phyloP scores from a whole-genome alignment of 2,329 filamentous ascomycete genomes.

The Diaporthe sp. region DNA sequence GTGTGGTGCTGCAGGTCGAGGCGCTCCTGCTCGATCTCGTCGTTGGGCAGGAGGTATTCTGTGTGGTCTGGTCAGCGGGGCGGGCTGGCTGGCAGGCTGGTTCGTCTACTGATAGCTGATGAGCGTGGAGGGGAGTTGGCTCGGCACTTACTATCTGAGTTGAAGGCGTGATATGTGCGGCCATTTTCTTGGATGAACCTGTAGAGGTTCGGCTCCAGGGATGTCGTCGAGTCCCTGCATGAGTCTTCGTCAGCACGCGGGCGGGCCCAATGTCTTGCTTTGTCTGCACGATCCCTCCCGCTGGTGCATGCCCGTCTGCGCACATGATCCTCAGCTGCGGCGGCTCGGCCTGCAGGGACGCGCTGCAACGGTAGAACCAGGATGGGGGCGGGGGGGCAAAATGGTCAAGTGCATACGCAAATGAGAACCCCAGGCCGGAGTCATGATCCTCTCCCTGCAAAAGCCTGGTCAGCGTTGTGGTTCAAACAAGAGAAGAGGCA shows the following conservation, averaged over 20 bases:
- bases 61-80: not conserved
- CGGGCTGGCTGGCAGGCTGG: too few relatives aligned
- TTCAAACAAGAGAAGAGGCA: not conserved
- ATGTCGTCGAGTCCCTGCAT: slow-evolving; percentile 49
- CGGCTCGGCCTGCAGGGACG: not conserved
- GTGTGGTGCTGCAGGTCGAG: slow-evolving; percentile 56
- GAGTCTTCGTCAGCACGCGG: not conserved
- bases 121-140: not conserved
- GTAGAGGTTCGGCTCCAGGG: slow-evolving; percentile 47
- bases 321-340: not conserved
- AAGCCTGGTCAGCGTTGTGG: not conserved
- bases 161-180: slow-evolving; percentile 50
- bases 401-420: slow-evolving; percentile 22
- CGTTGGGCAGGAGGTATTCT: slow-evolving; percentile 53
- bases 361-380: not conserved
- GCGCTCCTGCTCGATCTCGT: slow-evolving; percentile 51
- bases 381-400: not conserved
- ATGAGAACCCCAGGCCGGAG: slow-evolving; percentile 36
- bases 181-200: slow-evolving; percentile 50
- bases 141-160: slow-evolving; percentile 51
- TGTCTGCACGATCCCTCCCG: not conserved
- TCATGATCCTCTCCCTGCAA: slow-evolving; percentile 35
- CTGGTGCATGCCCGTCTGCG: not conserved
- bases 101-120: not conserved
- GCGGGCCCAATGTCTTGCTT: not conserved